Percentiles rank a stretch among this genome's conserved stretches.
These are phyloP conservation scores for Pulicaria dysenterica DNA, from an alignment of 129 eudicot genomes.

Conservation along the genomic window DNA sequence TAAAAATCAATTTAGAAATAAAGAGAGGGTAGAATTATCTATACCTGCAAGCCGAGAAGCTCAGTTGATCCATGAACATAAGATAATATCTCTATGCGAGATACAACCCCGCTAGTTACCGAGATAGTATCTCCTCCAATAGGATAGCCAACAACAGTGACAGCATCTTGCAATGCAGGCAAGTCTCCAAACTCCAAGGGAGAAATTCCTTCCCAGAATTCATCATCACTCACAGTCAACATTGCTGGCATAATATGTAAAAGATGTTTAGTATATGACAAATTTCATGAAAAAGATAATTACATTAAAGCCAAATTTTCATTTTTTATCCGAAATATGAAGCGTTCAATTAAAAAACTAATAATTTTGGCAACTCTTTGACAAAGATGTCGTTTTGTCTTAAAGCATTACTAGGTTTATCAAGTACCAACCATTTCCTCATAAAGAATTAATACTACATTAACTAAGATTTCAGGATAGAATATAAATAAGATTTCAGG, in stretches of 20 bases:
- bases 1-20: neutral
- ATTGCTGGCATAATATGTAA: conserved; percentile 41
- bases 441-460: neutral
- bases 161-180: conserved; percentile 66
- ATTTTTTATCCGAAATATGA: neutral
- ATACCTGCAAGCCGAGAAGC: conserved; percentile 72
- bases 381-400: conserved; percentile 19
- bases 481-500: neutral
- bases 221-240: conserved; percentile 58
- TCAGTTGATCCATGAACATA: conserved; percentile 72
- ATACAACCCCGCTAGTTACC: conserved; percentile 68
- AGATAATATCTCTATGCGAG: conserved; percentile 63
- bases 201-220: conserved; percentile 62
- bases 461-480: too few relatives aligned
- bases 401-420: neutral
- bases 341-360: neutral
- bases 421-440: conserved; percentile 17
- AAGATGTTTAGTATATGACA: neutral
- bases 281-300: neutral
- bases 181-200: conserved; percentile 66
- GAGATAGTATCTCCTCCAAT: conserved; percentile 70
- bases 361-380: neutral
- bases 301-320: neutral
- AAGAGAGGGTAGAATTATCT: neutral
- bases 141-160: conserved; percentile 68